A percentile compares a stretch with the other conserved stretches of the same genome.
Evolutionary conservation across 371 early-diverging fungal genomes (phyloP).

Genomic region (Smittium mucronatum): DNA sequence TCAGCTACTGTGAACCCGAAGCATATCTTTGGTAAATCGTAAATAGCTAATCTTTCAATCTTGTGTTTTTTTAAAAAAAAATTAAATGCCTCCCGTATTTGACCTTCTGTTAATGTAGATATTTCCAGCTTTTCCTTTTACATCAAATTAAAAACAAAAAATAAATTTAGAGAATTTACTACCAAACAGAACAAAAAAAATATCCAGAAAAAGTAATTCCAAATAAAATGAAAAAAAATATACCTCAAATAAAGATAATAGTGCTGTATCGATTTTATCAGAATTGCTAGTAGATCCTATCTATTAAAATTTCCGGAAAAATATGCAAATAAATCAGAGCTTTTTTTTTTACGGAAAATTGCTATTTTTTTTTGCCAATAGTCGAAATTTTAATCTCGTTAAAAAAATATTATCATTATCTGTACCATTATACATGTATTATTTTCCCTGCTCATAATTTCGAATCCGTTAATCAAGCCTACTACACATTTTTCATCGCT

Average conservation of each 20-base stretch:
- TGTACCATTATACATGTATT: neutral
- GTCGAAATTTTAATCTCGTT: neutral
- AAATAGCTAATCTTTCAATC: neutral
- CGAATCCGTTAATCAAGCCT: neutral
- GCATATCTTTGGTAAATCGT: neutral
- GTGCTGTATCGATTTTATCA: neutral
- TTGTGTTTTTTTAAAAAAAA: neutral
- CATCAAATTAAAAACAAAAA: too few species aligned
- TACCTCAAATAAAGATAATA: slow-evolving; percentile 4
- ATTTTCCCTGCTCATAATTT: neutral
- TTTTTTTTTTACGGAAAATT: too few species aligned
- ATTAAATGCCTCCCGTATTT: neutral
- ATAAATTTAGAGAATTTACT: too few species aligned
- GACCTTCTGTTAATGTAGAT: neutral
- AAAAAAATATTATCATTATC: neutral
- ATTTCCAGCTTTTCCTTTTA: neutral
- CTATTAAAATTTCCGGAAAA: too few species aligned
- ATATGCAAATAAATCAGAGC: too few species aligned
- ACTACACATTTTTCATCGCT: neutral
- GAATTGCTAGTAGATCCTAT: neutral
- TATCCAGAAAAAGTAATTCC: too few species aligned
- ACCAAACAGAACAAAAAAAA: too few species aligned
- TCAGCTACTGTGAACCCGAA: slow-evolving; percentile 2
- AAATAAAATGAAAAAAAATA: too few species aligned
- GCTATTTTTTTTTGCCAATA: too few species aligned